Conservation (phyloP, 23 red algal species). For the Gracilariopsis chorda region DNA sequence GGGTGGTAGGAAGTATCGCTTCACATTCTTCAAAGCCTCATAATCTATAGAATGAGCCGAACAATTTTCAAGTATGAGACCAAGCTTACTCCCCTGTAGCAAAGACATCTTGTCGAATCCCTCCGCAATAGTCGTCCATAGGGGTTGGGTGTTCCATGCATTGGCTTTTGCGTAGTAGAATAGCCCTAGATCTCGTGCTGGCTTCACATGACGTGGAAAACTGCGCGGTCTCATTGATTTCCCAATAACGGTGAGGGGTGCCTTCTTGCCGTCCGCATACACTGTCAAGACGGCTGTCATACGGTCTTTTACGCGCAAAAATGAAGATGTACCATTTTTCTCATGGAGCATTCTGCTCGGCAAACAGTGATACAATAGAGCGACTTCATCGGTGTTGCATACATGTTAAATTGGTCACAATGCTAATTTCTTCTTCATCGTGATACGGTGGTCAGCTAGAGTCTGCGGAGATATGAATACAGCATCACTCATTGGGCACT, state of each 20-base stretch:
- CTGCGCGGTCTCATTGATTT: not conserved
- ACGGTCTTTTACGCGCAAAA: not conserved
- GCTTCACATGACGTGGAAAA: not conserved
- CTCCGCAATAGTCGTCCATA: not conserved
- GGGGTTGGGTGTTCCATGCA: not conserved
- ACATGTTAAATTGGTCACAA: not conserved
- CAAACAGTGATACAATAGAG: not conserved
- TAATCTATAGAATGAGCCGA: conserved; percentile 18
- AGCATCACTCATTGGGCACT: not conserved
- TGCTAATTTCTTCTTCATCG: not conserved
- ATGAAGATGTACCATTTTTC: not conserved
- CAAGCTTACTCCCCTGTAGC: not conserved
- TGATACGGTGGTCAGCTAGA: not conserved
- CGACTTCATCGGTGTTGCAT: not conserved
- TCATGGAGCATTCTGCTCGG: not conserved
- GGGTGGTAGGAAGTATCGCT: not conserved
- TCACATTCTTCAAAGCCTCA: not conserved
- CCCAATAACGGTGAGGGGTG: not conserved
- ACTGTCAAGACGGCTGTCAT: not conserved
- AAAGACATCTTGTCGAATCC: not conserved
- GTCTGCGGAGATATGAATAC: not conserved
- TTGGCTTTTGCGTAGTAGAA: not conserved
- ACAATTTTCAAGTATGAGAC: not conserved
- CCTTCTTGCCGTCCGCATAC: not conserved
- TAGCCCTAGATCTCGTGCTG: not conserved